Evolutionary conservation across 345 rosid species (phyloP), one percentile per base, ranked within the genome.

Genomic region (Eutrema japonicum): DNA sequence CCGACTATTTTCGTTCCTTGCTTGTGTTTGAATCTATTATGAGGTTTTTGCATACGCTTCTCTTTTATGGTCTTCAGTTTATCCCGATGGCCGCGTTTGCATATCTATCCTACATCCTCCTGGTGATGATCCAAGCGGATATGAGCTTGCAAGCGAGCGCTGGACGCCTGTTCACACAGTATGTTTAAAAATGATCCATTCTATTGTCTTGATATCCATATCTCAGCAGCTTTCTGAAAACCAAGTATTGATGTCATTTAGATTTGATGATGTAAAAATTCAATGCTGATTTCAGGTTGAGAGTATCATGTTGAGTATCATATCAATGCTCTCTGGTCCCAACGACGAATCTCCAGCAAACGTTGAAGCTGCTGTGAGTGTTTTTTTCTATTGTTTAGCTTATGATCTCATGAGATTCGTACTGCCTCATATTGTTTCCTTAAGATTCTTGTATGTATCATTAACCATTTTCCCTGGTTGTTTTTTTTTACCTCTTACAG

Each of bases 271-370:
- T 70, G 36, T 1, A 13, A 11, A 16, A 5, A 0, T 2, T 6
- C 22, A 22, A 4, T 46, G 33, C 5, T 56, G 41, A 33, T 66
- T n/a, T 70, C 86, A 90, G 95, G 96, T 90, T 64, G 95, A 93
- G 76, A 93, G 95, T 66, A 90, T 90, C 32, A 85, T 92, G 52
- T 82, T 90, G 85, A 92, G 96, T 78, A 87, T 88, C 53, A 88
- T 90, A 72, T 90, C 93, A 2, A 92, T 89, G 95, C 93, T 93
- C 50, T 93, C 96, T 16, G 71, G 89, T 71, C 96, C 98, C 32
- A 92, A 90, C 6, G 96, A 92, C 4, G 96, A 90, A 70, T 90
- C 98, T 74, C 96, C 96, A 8, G 96, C 98, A 11, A 90, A 88
- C 42, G 88, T 90, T 54, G 98, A 90, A 71, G 98, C 96, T 58